Conservation (phyloP, 352 stramenopile species). For the Globisporangium irregulare region DNA sequence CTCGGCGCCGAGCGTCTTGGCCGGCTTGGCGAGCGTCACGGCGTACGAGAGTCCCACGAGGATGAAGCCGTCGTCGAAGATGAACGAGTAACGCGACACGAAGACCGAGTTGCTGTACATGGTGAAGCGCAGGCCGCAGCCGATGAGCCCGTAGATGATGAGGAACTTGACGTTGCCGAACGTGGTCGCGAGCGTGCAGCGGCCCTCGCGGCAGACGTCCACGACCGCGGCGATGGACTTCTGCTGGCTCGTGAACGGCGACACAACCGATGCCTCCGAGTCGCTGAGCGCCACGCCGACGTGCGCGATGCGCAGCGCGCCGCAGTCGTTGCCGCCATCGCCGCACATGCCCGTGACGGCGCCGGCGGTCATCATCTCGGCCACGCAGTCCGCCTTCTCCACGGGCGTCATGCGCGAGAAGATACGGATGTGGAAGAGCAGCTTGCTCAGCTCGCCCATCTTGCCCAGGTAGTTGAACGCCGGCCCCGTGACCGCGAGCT, state of each 20-base stretch:
- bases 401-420: constrained; percentile 49
- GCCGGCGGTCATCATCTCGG: constrained; percentile 38
- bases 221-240: constrained; percentile 80
- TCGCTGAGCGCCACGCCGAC: constrained; percentile 75
- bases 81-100: constrained; percentile 71
- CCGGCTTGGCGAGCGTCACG: constrained; percentile 63
- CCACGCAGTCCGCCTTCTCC: constrained; percentile 38
- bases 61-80: constrained; percentile 62
- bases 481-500: constrained; percentile 41
- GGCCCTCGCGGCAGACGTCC: constrained; percentile 83
- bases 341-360: constrained; percentile 51
- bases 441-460: constrained; percentile 27
- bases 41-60: constrained; percentile 67
- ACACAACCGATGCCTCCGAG: constrained; percentile 73
- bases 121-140: constrained; percentile 56
- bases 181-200: constrained; percentile 81
- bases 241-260: constrained; percentile 79
- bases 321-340: constrained; percentile 79
- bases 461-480: constrained; percentile 32
- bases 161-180: constrained; percentile 87
- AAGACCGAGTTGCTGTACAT: constrained; percentile 74
- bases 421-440: constrained; percentile 47
- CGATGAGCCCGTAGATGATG: constrained; percentile 86
- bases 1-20: constrained; percentile 32
- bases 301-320: constrained; percentile 71